Conservation (phyloP, 352 stramenopile species). For the Discostella stelligera region DNA sequence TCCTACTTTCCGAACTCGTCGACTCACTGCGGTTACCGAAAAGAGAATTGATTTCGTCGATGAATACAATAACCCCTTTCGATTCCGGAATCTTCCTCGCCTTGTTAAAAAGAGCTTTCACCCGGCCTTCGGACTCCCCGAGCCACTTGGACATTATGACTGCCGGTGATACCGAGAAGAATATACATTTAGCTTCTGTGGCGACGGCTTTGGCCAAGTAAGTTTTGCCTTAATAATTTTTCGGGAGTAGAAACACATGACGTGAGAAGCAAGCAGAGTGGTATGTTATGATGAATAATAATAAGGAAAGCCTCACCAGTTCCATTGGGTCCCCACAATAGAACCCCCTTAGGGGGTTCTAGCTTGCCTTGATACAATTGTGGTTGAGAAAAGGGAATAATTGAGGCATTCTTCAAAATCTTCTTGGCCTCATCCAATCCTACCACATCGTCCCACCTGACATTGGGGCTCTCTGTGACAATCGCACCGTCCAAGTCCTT, state of each 20-base stretch:
- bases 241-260: not conserved
- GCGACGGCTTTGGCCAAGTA: conserved; percentile 92
- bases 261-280: not conserved
- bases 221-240: conserved; percentile 46
- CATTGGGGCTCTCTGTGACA: conserved; percentile 87
- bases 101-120: conserved; percentile 98
- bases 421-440: conserved; percentile 94
- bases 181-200: conserved; percentile 95
- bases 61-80: conserved; percentile 93
- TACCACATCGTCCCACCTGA: conserved; percentile 95
- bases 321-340: conserved; percentile 91
- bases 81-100: conserved; percentile 83
- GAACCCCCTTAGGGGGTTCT: conserved; percentile 91
- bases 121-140: conserved; percentile 85
- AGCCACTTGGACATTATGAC: conserved; percentile 90
- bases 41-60: conserved; percentile 95
- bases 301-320: conserved; percentile 53
- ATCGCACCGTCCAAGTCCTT: conserved; percentile 84
- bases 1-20: conserved; percentile 92
- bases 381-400: conserved; percentile 91
- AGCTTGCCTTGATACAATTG: conserved; percentile 90
- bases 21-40: conserved; percentile 89
- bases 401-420: conserved; percentile 92
- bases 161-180: conserved; percentile 96
- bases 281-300: conserved; percentile 11